Conservation (phyloP, 1,284 basidiomycete genomes). For the Sporisorium graminicola region DNA sequence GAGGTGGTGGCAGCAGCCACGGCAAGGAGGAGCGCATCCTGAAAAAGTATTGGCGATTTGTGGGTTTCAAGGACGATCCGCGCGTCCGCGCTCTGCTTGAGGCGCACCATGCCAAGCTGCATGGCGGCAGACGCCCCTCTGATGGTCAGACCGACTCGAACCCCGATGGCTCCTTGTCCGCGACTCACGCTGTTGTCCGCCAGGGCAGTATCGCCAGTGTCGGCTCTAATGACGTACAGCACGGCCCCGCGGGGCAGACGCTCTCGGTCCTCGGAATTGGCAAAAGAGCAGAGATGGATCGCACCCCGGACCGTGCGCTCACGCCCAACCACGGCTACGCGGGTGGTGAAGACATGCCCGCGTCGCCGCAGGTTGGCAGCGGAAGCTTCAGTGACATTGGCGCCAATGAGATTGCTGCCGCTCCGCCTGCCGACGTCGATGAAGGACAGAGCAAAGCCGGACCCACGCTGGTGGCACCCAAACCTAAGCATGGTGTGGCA, state of each 20-base stretch:
- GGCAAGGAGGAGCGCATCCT: constrained; percentile 64
- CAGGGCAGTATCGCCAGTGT: constrained; percentile 42
- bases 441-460: constrained; percentile 6
- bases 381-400: constrained; percentile 32
- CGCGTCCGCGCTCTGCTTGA: constrained; percentile 60
- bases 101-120: constrained; percentile 55
- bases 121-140: constrained; percentile 1
- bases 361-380: constrained; percentile 39
- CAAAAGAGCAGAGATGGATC: constrained; percentile 31
- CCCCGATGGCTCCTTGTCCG: neutral
- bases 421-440: constrained; percentile 36
- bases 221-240: constrained; percentile 51
- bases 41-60: constrained; percentile 70
- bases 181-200: constrained; percentile 20
- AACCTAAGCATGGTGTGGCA: constrained; percentile 40
- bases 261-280: constrained; percentile 49
- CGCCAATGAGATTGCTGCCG: constrained; percentile 37
- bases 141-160: constrained; percentile 8
- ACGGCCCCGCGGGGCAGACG: constrained; percentile 49
- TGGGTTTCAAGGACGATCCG: constrained; percentile 68
- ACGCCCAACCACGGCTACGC: constrained; percentile 46
- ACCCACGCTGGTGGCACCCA: constrained; percentile 32
- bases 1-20: constrained; percentile 29
- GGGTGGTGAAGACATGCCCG: constrained; percentile 24
- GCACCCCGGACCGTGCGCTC: constrained; percentile 43